phyloP scores from a whole-genome alignment of 108 stramenopile genomes.

The Cyclotella cryptica region DNA sequence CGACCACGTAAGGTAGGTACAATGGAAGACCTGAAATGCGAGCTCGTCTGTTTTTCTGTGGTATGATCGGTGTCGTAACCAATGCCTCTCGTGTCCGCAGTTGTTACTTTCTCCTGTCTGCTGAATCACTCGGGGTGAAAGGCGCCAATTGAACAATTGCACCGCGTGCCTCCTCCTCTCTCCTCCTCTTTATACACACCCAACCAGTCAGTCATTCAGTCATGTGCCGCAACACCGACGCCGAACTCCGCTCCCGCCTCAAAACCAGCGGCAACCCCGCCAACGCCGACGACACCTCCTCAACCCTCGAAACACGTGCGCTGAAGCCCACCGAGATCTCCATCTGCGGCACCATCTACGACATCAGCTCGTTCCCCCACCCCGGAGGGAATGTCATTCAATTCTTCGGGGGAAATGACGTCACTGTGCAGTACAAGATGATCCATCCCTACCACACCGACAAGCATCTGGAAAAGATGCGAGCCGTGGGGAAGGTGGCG shows the following conservation, averaged over 20 bases:
- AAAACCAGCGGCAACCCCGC: not conserved
- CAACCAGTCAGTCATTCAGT: too few species aligned
- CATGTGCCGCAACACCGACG: constrained; percentile 16
- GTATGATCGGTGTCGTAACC: too few species aligned
- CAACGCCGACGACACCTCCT: not conserved
- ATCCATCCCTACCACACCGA: constrained; percentile 90
- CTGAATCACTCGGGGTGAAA: too few species aligned
- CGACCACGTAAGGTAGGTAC: too few species aligned
- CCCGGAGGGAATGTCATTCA: constrained; percentile 86
- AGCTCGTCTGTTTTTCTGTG: too few species aligned
- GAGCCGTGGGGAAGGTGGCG: constrained; percentile 73
- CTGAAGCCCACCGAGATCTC: constrained; percentile 49
- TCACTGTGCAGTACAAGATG: constrained; percentile 91
- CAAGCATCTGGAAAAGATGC: constrained; percentile 92
- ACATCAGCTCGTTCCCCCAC: constrained; percentile 78
- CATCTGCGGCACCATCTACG: constrained; percentile 85
- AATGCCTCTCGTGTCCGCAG: too few species aligned
- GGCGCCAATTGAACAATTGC: too few species aligned
- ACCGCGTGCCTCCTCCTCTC: too few species aligned
- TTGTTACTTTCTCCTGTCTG: too few species aligned
- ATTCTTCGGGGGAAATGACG: constrained; percentile 92
- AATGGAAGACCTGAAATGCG: too few species aligned
- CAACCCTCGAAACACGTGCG: not conserved
- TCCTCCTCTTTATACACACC: too few species aligned
- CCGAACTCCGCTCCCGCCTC: constrained; percentile 12